Percentiles rank a stretch among this genome's conserved stretches.
These are phyloP conservation scores for Sphagnum fallax DNA, from an alignment of 228 moss, liverwort and hornwort species.

Conservation along the genomic window DNA sequence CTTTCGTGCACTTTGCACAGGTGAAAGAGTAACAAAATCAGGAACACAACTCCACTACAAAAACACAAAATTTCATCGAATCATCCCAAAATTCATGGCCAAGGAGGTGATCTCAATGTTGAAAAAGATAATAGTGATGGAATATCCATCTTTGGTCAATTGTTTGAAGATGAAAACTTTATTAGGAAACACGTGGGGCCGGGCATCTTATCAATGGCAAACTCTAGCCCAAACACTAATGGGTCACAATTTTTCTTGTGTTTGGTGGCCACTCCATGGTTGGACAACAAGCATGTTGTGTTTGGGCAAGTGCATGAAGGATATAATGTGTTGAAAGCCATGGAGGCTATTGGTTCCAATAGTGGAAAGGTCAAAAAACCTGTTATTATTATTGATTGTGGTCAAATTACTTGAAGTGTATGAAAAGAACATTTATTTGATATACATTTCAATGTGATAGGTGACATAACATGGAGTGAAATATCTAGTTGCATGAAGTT, in stretches of 20 bases:
- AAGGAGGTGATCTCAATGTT: conserved; percentile 29
- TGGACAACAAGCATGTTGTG: conserved; percentile 29
- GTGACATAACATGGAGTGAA: no score
- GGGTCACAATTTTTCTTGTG: conserved; percentile 39
- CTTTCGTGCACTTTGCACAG: conserved; percentile 31
- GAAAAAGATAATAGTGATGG: conserved; percentile 32
- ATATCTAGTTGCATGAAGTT: no score
- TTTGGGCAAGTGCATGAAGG: conserved; percentile 48
- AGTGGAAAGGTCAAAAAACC: conserved; percentile 15
- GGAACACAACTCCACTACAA: conserved; percentile 33
- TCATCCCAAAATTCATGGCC: conserved; percentile 26
- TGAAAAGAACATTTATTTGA: no score
- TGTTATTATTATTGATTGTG: conserved; percentile 20
- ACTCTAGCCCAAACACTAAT: conserved; percentile 27
- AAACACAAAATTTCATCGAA: conserved; percentile 13
- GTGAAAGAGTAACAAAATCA: conserved; percentile 24
- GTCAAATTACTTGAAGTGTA: background rate
- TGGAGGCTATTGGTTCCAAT: conserved; percentile 20
- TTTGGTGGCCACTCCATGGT: conserved; percentile 20
- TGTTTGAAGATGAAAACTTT: conserved; percentile 34
- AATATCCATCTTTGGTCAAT: conserved; percentile 38
- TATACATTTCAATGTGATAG: no score
- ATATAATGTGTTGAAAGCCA: conserved; percentile 15
- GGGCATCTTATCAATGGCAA: conserved; percentile 38
- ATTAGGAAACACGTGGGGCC: conserved; percentile 29